Evolutionary conservation across 2,329 filamentous ascomycete species (phyloP).

Genomic region (Nemania sp.): DNA sequence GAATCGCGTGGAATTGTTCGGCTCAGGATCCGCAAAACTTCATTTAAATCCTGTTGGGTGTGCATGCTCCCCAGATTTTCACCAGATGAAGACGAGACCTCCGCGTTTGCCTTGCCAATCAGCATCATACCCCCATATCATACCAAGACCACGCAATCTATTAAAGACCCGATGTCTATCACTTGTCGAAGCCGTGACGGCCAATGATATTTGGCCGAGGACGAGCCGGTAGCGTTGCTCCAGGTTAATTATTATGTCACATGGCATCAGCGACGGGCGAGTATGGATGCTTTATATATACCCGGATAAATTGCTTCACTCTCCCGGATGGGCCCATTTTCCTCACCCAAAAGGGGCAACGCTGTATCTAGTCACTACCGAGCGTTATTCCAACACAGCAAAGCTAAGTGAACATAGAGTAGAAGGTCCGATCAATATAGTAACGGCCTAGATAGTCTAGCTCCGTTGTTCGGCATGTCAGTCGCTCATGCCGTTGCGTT

Average conservation of each 20-base stretch:
- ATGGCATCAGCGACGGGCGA: constrained; percentile 18
- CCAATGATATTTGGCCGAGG: constrained; percentile 14
- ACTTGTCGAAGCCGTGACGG: neutral
- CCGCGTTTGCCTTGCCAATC: constrained; percentile 9
- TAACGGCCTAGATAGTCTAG: constrained; percentile 1
- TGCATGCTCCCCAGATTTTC: constrained; percentile 23
- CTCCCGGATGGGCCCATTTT: constrained; percentile 19
- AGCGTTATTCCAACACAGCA: neutral
- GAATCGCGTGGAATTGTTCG: neutral
- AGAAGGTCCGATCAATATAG: constrained; percentile 22
- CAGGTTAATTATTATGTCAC: constrained; percentile 24
- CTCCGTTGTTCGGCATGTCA: constrained; percentile 17
- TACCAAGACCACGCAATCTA: constrained; percentile 10
- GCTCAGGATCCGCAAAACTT: constrained; percentile 9
- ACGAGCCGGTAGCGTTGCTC: constrained; percentile 12
- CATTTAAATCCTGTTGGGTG: constrained; percentile 4
- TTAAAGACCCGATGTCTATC: constrained; percentile 8
- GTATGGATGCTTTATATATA: constrained; percentile 22
- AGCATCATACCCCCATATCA: neutral
- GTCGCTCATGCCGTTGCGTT: neutral
- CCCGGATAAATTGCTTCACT: constrained; percentile 31
- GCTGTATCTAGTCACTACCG: neutral
- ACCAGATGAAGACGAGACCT: constrained; percentile 11
- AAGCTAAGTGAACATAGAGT: neutral
- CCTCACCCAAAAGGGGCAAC: neutral